Percentiles rank a stretch among this genome's conserved stretches.
These are phyloP conservation scores for Alternaria hordeiaustralica DNA, from an alignment of 2,329 filamentous ascomycete genomes.

Conservation along the genomic window DNA sequence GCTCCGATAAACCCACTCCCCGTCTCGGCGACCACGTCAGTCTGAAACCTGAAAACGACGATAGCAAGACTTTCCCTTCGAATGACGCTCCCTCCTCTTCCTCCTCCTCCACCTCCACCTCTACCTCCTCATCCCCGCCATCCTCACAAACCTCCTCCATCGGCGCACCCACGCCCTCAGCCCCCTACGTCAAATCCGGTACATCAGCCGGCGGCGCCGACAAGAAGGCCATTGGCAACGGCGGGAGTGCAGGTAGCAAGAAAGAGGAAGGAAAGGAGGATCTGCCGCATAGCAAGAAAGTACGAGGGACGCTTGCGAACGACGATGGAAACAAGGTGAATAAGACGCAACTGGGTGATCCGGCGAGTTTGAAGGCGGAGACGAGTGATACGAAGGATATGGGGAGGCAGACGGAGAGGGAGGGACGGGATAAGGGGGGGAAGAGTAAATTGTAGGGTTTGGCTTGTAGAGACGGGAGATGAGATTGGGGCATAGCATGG, in stretches of 20 bases:
- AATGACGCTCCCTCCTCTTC: constrained; percentile 6
- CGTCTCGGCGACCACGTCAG: constrained; percentile 35
- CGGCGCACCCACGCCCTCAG: constrained; percentile 4
- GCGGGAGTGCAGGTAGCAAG: neutral
- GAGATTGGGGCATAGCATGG: neutral
- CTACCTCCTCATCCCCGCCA: neutral
- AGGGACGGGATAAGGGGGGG: constrained; percentile 18
- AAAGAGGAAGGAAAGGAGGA: constrained; percentile 9
- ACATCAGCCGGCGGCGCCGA: constrained; percentile 3
- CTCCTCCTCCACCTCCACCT: neutral
- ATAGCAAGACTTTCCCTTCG: constrained; percentile 18
- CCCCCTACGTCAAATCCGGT: constrained; percentile 12
- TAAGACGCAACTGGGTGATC: constrained; percentile 38
- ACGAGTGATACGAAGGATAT: constrained; percentile 25
- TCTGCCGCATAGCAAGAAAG: constrained; percentile 32
- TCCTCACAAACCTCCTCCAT: constrained; percentile 11
- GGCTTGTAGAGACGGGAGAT: neutral
- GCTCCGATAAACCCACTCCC: constrained; percentile 18
- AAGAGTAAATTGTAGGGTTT: constrained; percentile 29
- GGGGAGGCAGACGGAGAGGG: constrained; percentile 27
- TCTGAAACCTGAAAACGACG: constrained; percentile 24
- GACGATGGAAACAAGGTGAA: constrained; percentile 27
- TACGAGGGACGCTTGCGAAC: constrained; percentile 33
- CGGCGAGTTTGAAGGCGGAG: constrained; percentile 39
- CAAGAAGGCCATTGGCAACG: constrained; percentile 6